phyloP scores from a whole-genome alignment of 1,139 yeast genomes.

The Pichia kudriavzevii region DNA sequence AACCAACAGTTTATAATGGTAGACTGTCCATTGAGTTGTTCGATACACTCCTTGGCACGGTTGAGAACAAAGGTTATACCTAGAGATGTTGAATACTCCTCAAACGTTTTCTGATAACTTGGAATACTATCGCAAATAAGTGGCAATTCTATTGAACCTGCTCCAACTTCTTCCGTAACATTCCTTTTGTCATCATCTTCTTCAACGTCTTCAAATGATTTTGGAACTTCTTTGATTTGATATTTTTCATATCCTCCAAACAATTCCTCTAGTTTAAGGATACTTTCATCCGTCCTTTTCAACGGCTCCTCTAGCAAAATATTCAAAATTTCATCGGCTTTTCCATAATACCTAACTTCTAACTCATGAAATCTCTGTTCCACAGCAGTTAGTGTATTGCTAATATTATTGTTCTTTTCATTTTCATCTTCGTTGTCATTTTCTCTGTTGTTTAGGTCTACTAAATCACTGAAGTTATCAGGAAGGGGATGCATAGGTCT shows the following conservation, averaged over 20 bases:
- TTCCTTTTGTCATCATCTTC: constrained; percentile 4
- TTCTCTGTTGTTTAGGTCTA: constrained; percentile 6
- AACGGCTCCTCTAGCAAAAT: constrained; percentile 25
- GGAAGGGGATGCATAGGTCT: constrained; percentile 35
- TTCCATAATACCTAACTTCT: constrained; percentile 23
- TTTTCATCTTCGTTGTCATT: constrained; percentile 25
- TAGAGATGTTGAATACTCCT: constrained; percentile 15
- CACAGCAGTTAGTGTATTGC: constrained; percentile 15
- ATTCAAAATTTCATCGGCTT: constrained; percentile 24
- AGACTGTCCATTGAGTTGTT: constrained; percentile 52
- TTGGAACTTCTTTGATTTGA: constrained; percentile 3
- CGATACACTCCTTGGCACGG: constrained; percentile 22
- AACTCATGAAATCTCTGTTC: constrained; percentile 20
- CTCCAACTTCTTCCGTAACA: not conserved
- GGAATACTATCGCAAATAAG: constrained; percentile 3
- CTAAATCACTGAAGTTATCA: constrained; percentile 21
- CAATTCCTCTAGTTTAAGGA: constrained; percentile 15
- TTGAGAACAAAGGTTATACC: constrained; percentile 11
- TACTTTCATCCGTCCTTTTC: constrained; percentile 19
- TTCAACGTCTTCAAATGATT: constrained; percentile 8
- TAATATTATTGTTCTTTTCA: constrained; percentile 20
- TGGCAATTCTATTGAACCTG: constrained; percentile 1
- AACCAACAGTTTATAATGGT: constrained; percentile 49
- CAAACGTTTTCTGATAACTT: constrained; percentile 1
- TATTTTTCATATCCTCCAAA: constrained; percentile 11